Conservation (phyloP, 2,329 filamentous ascomycete genomes). For the Fusarium tupiense region DNA sequence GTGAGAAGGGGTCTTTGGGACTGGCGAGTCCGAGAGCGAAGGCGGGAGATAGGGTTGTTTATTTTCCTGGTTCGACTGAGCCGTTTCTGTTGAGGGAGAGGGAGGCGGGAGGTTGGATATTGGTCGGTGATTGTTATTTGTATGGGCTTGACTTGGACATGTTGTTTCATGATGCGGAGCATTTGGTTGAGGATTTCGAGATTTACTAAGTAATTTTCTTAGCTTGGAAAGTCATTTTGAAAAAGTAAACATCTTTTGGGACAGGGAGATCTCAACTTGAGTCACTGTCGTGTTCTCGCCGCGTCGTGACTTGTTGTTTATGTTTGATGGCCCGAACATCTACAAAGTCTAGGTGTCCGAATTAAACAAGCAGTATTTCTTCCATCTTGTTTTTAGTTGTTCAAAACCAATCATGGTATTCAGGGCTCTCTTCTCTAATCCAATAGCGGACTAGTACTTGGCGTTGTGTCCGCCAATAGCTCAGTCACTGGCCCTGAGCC, state of each 20-base stretch:
- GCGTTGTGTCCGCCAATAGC: not conserved
- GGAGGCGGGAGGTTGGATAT: not conserved
- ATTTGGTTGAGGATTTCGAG: constrained; percentile 1
- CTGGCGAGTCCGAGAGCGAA: not conserved
- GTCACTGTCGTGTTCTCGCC: too few relatives aligned
- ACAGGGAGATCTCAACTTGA: fast-evolving
- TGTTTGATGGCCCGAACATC: not conserved
- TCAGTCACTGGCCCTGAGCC: too few relatives aligned
- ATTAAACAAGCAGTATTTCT: fast-evolving
- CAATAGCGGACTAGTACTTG: fast-evolving
- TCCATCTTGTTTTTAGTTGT: fast-evolving
- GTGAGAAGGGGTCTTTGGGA: constrained; percentile 10
- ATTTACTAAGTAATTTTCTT: not conserved
- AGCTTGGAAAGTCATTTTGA: fast-evolving
- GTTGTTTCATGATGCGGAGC: not conserved
- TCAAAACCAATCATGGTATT: not conserved
- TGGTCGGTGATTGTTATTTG: constrained; percentile 18
- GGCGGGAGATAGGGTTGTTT: not conserved
- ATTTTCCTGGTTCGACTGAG: not conserved
- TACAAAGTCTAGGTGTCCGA: fast-evolving
- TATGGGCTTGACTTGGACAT: constrained; percentile 3
- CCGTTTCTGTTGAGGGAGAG: not conserved
- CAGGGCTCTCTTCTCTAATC: fast-evolving
- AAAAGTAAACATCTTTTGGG: not conserved
- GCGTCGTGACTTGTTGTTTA: not conserved